Conservation (phyloP, 192 early-diverging fungal genomes). For the Coemansia sp. region DNA sequence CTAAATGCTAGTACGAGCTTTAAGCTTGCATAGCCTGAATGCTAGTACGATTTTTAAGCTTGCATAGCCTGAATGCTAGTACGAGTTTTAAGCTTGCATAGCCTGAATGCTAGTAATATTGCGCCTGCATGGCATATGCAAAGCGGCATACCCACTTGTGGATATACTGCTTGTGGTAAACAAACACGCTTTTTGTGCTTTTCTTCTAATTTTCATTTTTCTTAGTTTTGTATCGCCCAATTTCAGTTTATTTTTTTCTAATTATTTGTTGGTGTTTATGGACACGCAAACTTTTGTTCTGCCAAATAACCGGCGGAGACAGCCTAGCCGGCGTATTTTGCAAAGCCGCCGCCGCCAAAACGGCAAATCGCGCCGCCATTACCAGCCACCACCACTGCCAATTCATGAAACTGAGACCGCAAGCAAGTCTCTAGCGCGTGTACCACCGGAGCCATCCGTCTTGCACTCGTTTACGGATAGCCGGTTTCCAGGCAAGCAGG, state of each 20-base stretch:
- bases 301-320: background rate
- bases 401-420: background rate
- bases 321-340: background rate
- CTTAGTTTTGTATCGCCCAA: background rate
- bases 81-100: background rate
- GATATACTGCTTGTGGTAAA: background rate
- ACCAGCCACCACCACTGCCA: conserved; percentile 7
- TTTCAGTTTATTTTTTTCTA: background rate
- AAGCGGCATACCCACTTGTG: background rate
- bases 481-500: conserved; percentile 24
- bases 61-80: background rate
- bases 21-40: background rate
- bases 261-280: conserved; percentile 6
- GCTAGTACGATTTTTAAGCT: background rate
- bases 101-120: too few species aligned
- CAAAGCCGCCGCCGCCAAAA: background rate
- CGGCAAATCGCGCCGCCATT: conserved; percentile 2
- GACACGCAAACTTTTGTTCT: background rate
- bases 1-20: background rate
- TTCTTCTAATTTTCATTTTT: background rate
- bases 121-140: too few species aligned
- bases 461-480: conserved; percentile 21
- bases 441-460: background rate
- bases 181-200: background rate
- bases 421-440: background rate